Evolutionary conservation across 2,329 filamentous ascomycete species (phyloP).

Genomic region (Aciculosporium take): DNA sequence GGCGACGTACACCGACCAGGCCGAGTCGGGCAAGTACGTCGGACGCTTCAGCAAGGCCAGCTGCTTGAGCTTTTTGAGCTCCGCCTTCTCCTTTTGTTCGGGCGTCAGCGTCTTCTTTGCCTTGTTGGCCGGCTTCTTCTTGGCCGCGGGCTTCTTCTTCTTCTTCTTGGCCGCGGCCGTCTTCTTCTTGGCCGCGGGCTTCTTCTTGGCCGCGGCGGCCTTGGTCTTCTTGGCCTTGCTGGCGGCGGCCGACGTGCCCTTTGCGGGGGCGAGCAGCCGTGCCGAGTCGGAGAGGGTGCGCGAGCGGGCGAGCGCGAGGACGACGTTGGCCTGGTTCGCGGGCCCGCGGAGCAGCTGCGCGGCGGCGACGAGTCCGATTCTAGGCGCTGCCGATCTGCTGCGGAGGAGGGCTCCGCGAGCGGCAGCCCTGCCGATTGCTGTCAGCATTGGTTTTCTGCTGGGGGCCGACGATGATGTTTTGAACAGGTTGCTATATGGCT

Average conservation of each 20-base stretch:
- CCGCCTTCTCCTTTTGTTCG: conserved; percentile 23
- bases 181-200: conserved; percentile 11
- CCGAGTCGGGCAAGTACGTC: conserved; percentile 14
- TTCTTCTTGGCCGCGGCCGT: conserved; percentile 22
- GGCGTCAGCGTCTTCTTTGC: conserved; percentile 20
- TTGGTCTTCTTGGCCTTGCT: conserved; percentile 11
- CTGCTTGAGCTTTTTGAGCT: conserved; percentile 24
- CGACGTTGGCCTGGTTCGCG: not conserved
- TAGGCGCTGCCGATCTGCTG: conserved; percentile 8
- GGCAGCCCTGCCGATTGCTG: conserved; percentile 25
- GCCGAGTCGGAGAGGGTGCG: conserved; percentile 7
- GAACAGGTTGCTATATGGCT: not conserved
- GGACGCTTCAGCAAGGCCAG: conserved; percentile 28
- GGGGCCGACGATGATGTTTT: no score
- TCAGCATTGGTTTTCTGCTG: conserved; percentile 22
- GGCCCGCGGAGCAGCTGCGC: conserved; percentile 2
- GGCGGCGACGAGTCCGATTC: conserved; percentile 9
- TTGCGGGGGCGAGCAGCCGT: conserved; percentile 13
- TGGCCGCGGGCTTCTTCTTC: conserved; percentile 39
- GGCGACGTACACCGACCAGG: conserved; percentile 26
- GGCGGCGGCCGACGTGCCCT: conserved; percentile 7
- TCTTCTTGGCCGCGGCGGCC: conserved; percentile 17
- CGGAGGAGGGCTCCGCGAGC: conserved; percentile 19
- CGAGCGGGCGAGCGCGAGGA: no score
- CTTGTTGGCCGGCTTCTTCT: conserved; percentile 38